Evolutionary conservation across 78 protist genomes (phyloP).

Genomic region (Salpingoeca rosetta): DNA sequence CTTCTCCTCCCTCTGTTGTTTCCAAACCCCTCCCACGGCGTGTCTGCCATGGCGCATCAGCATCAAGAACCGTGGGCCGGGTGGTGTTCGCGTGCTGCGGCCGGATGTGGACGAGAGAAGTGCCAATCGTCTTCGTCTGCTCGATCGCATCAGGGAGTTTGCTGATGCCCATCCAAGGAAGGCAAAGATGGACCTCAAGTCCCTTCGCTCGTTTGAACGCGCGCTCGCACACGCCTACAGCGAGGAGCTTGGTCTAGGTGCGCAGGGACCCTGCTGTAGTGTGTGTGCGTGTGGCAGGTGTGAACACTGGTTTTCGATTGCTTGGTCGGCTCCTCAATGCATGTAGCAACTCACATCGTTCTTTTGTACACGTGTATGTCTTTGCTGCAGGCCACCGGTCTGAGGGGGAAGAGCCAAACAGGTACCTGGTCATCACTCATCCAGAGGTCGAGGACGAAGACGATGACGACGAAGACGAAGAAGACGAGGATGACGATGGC

Average conservation of each 20-base stretch:
- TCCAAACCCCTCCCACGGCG: no score
- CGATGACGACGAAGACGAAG: neutral
- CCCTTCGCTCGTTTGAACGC: neutral
- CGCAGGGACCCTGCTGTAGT: no score
- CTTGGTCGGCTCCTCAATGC: no score
- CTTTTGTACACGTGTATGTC: no score
- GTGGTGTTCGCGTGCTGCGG: neutral
- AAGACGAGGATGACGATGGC: no score
- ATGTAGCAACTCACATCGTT: no score
- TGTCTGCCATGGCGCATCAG: no score
- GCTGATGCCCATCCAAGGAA: neutral
- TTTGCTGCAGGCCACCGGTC: no score
- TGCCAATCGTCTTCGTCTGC: neutral
- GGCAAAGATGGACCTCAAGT: neutral
- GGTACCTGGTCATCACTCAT: neutral
- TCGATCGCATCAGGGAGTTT: neutral
- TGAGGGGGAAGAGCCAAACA: no score
- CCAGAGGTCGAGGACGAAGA: slow-evolving; percentile 8
- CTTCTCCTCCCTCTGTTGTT: no score
- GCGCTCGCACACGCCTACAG: neutral
- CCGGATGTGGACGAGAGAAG: neutral
- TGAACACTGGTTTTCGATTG: no score
- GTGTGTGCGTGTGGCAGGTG: no score
- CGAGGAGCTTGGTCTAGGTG: neutral
- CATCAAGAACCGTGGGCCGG: neutral